phyloP scores from a whole-genome alignment of 208 protist species.

The Leishmania lainsoni region DNA sequence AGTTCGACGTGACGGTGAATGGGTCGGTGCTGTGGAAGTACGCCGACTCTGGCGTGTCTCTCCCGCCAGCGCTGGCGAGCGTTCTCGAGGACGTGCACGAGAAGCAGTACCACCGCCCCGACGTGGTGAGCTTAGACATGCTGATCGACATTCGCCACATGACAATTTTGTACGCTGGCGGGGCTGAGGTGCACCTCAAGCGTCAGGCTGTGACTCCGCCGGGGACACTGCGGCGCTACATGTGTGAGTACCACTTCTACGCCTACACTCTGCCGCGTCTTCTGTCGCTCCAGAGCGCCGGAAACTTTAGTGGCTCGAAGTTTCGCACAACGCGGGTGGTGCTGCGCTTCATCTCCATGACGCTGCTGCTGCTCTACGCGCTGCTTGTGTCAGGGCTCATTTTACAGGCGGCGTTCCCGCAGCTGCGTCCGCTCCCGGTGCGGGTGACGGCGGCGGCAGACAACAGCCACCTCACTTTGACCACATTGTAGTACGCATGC shows the following conservation, averaged over 20 bases:
- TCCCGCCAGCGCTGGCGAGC: slow-evolving; percentile 61
- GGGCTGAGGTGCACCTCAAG: slow-evolving; percentile 25
- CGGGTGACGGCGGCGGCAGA: slow-evolving; percentile 42
- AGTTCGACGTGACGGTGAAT: slow-evolving; percentile 70
- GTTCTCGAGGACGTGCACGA: slow-evolving; percentile 78
- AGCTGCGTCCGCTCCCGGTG: slow-evolving; percentile 72
- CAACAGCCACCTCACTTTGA: slow-evolving; percentile 58
- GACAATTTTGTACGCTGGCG: slow-evolving; percentile 49
- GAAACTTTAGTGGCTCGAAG: slow-evolving; percentile 54
- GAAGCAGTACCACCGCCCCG: slow-evolving; percentile 36
- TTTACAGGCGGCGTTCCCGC: slow-evolving; percentile 76
- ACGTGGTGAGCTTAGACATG: slow-evolving; percentile 69
- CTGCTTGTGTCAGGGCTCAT: slow-evolving; percentile 60
- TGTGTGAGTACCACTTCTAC: slow-evolving; percentile 59
- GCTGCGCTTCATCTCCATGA: slow-evolving; percentile 56
- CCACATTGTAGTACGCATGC: slow-evolving; percentile 82
- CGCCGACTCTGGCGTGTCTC: slow-evolving; percentile 21
- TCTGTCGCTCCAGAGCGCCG: slow-evolving; percentile 68
- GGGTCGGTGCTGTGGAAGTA: slow-evolving; percentile 76
- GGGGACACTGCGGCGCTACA: slow-evolving; percentile 47
- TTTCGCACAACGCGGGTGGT: slow-evolving; percentile 60
- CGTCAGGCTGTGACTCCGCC: slow-evolving; percentile 54
- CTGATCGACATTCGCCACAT: slow-evolving; percentile 64
- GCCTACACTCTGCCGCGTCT: slow-evolving; percentile 67
- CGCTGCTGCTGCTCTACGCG: slow-evolving; percentile 50